These are phyloP conservation scores for Cladosporium cucumerinum DNA, from an alignment of 2,329 filamentous ascomycete genomes.

Conservation along the genomic window DNA sequence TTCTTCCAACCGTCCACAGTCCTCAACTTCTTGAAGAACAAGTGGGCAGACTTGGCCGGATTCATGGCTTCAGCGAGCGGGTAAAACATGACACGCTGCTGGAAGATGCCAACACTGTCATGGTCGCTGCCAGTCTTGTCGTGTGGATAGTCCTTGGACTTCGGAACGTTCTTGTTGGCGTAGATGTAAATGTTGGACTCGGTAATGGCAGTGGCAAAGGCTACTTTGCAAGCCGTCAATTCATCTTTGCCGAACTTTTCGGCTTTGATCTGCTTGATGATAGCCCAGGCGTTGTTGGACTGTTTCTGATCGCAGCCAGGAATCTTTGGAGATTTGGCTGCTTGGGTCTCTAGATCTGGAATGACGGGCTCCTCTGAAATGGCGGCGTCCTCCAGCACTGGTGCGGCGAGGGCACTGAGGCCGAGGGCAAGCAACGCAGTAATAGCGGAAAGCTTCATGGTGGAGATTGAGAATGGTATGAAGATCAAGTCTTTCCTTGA, in stretches of 20 bases:
- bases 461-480: neutral
- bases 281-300: conserved; percentile 14
- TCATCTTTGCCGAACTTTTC: conserved; percentile 4
- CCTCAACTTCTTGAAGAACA: conserved; percentile 2
- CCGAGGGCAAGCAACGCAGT: neutral
- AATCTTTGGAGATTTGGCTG: neutral
- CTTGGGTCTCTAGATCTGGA: neutral
- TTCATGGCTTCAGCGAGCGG: conserved; percentile 3
- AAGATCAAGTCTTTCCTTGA: neutral
- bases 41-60: conserved; percentile 7
- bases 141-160: neutral
- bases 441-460: neutral
- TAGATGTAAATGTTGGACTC: conserved; percentile 14
- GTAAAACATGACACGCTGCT: conserved; percentile 8
- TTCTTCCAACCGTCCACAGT: conserved; percentile 2
- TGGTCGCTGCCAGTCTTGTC: conserved; percentile 3
- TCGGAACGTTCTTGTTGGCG: neutral
- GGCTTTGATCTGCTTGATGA: conserved; percentile 12
- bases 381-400: neutral
- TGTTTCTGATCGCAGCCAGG: conserved; percentile 2
- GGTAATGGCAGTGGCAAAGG: conserved; percentile 5
- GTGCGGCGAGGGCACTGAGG: neutral
- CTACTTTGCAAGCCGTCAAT: conserved; percentile 2
- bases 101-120: conserved; percentile 7
- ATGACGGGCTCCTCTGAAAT: neutral